A percentile compares a stretch with the other conserved stretches of the same genome.
These are phyloP conservation scores for Mucor plumbeus DNA, from an alignment of 371 early-diverging fungal species.

Conservation along the genomic window DNA sequence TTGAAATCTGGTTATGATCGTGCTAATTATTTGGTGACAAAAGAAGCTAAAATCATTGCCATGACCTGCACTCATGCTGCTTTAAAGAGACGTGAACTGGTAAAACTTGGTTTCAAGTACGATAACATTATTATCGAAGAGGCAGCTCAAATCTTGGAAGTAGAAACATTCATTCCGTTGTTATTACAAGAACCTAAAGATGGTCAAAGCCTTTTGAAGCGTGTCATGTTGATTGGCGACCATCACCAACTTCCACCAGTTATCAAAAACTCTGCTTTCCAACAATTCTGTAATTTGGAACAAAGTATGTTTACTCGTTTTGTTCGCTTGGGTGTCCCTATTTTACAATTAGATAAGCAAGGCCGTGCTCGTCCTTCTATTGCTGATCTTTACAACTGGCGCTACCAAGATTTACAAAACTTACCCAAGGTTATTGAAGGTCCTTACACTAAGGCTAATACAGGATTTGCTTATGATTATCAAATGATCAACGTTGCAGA, in stretches of 20 bases:
- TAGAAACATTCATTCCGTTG: slow-evolving; percentile 95
- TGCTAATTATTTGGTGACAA: slow-evolving; percentile 88
- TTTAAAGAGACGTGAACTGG: slow-evolving; percentile 83
- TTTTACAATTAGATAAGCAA: slow-evolving; percentile 83
- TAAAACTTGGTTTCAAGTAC: slow-evolving; percentile 87
- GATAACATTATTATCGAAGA: slow-evolving; percentile 98
- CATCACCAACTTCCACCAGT: slow-evolving; percentile 96
- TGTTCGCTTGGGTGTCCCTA: slow-evolving; percentile 89
- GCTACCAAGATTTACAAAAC: slow-evolving; percentile 74
- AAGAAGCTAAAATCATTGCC: slow-evolving; percentile 95
- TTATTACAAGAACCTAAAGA: slow-evolving; percentile 76
- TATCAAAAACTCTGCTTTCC: slow-evolving; percentile 84
- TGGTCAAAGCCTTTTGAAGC: slow-evolving; percentile 71
- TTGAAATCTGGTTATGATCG: slow-evolving; percentile 80
- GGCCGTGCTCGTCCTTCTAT: slow-evolving; percentile 84
- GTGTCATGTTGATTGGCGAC: slow-evolving; percentile 96
- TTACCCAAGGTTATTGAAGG: slow-evolving; percentile 52
- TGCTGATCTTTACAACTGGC: slow-evolving; percentile 84
- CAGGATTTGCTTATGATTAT: slow-evolving; percentile 83
- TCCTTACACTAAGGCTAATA: slow-evolving; percentile 70
- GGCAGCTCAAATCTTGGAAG: slow-evolving; percentile 95
- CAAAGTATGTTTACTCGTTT: slow-evolving; percentile 91
- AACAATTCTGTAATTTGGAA: slow-evolving; percentile 87
- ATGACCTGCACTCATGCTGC: slow-evolving; percentile 97
- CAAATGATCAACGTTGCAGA: slow-evolving; percentile 86